These are phyloP conservation scores for Coccomyxa subellipsoidea DNA, from an alignment of 163 green algal species.

Conservation along the genomic window DNA sequence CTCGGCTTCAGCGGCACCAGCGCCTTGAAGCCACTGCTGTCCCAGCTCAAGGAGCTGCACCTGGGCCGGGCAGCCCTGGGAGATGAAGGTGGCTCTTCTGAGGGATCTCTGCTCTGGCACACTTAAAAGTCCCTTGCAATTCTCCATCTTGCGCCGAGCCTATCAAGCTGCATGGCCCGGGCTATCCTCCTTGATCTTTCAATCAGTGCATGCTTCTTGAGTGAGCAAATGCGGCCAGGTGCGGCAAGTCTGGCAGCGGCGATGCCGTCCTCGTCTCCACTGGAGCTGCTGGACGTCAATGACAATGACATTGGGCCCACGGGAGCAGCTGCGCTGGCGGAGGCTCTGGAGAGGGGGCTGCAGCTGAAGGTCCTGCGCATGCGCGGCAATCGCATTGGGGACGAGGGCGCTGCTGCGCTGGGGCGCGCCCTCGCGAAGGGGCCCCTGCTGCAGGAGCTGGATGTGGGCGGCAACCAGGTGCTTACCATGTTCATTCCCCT, in stretches of 20 bases:
- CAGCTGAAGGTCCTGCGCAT: background rate
- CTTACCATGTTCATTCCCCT: background rate
- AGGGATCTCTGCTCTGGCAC: background rate
- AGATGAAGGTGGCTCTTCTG: background rate
- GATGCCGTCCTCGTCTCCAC: background rate
- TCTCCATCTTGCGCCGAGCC: no score
- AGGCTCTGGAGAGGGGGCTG: background rate
- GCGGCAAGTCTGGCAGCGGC: background rate
- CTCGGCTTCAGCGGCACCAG: background rate
- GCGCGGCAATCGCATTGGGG: constrained; percentile 4
- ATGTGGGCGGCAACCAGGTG: constrained; percentile 4
- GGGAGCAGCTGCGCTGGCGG: background rate
- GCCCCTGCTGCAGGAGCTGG: constrained; percentile 1
- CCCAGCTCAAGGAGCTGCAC: background rate
- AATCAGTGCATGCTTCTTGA: no score
- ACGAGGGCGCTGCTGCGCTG: background rate
- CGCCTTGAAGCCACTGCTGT: background rate
- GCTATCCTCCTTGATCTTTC: no score
- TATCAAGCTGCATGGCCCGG: no score
- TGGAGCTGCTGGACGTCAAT: background rate
- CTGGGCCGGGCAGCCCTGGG: background rate
- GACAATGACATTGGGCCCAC: background rate
- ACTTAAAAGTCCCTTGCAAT: no score
- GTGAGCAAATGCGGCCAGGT: no score
- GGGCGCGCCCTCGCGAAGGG: background rate